Conservation (phyloP, 2,329 filamentous ascomycete genomes). For the Dothistroma septosporum region DNA sequence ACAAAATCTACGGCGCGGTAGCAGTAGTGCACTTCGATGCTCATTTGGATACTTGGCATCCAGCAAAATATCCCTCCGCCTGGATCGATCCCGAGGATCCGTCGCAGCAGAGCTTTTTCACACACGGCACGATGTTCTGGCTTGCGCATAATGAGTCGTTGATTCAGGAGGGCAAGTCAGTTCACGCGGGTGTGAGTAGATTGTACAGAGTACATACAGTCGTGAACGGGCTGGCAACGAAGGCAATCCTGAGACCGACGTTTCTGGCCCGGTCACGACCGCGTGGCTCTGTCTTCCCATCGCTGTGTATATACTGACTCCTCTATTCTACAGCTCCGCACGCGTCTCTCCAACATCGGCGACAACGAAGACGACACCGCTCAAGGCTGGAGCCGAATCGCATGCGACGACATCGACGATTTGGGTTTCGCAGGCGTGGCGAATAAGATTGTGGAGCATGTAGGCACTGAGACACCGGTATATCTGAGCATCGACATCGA, state of each 20-base stretch:
- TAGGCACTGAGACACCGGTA: conserved; percentile 72
- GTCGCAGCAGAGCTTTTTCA: conserved; percentile 69
- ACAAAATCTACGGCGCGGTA: conserved; percentile 43
- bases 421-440: conserved; percentile 69
- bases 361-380: conserved; percentile 66
- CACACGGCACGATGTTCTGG: conserved; percentile 90
- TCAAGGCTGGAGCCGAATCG: conserved; percentile 76
- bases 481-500: conserved; percentile 57
- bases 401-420: conserved; percentile 84
- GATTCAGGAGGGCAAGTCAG: conserved; percentile 67
- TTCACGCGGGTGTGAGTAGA: conserved; percentile 63
- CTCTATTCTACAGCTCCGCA: conserved; percentile 52
- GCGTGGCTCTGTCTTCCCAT: too few relatives aligned
- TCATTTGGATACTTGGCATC: conserved; percentile 83
- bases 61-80: conserved; percentile 70
- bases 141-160: conserved; percentile 76
- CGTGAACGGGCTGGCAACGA: too few relatives aligned
- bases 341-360: conserved; percentile 64
- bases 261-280: too few relatives aligned
- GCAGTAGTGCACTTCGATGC: conserved; percentile 51
- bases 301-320: too few relatives aligned
- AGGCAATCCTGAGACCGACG: too few relatives aligned
- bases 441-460: conserved; percentile 62
- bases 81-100: conserved; percentile 56
- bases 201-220: too few relatives aligned